Evolutionary conservation across 768 basidiomycete genomes (phyloP), one percentile per base, ranked within the genome.

Genomic region (Harrya chromipes): DNA sequence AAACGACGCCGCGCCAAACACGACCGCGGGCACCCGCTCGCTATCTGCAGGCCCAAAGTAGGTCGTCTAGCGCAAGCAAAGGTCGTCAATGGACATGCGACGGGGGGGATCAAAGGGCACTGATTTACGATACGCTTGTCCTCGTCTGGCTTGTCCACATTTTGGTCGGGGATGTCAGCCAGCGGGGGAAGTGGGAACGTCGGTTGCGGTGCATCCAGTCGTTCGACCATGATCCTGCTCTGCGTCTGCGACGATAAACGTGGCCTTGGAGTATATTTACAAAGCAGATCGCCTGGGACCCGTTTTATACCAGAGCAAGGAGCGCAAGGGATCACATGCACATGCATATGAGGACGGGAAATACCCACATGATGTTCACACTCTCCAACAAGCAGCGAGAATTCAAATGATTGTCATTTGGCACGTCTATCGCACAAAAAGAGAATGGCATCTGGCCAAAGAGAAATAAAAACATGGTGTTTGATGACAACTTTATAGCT

Each of bases 1-100:
- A 61, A 91, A 82, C 8, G 87, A 63, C 0, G 80, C 90, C 24
- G 85, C 84, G 2, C 90, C 90, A 35, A 85, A 84, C 3, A 90
- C 73, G 31, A 92, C 71, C 14, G 71, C 69, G 14, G 80, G 74
- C 6, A 78, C 37, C 9, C 55, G 53, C 26, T 77, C 47, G 24
- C 68, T 49, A 1, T 65, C 54, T n/a, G 49, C 20, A 8, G 62
- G 51, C 40, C 74, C 74, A 27, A 72, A 55, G 31, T 3, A 10
- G 20, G 61, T 57, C n/a, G 55, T 58, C 72, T 77, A 42, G 11
- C 12, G 4, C 29, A 34, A 16, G 24, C 13, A 6, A 9, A 23
- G 9, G 16, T 13, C 26, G 23, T 67, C 41, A 67, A 45, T 21
- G 2, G 10, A 19, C 9, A 16, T 17, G 40, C 26, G 19, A 37